A percentile compares a stretch with the other conserved stretches of the same genome.
These are phyloP conservation scores for Nemania sp. DNA, from an alignment of 2,329 filamentous ascomycete genomes.

Conservation along the genomic window DNA sequence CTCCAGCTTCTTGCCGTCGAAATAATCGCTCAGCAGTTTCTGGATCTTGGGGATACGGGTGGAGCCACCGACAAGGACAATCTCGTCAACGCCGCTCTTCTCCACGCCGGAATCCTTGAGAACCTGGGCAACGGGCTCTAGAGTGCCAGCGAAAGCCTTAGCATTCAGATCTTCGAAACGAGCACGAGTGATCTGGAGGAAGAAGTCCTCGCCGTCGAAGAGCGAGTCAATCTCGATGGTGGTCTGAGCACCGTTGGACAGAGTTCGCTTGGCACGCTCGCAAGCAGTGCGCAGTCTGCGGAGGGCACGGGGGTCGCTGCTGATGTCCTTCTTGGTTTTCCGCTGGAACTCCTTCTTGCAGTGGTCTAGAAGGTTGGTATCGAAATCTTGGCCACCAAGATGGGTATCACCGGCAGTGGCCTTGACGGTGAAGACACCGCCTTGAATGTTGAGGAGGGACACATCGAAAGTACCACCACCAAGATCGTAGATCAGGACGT, in stretches of 20 bases:
- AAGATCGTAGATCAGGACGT: conserved; percentile 99
- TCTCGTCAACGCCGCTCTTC: conserved; percentile 94
- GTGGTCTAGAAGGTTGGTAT: conserved; percentile 92
- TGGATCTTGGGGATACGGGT: conserved; percentile 99
- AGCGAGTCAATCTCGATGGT: conserved; percentile 98
- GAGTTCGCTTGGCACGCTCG: conserved; percentile 98
- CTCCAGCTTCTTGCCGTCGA: conserved; percentile 99
- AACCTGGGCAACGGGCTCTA: conserved; percentile 95
- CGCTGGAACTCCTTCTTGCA: conserved; percentile 93
- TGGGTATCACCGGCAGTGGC: conserved; percentile 97
- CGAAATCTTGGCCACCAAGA: conserved; percentile 94
- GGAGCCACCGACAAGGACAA: conserved; percentile 97
- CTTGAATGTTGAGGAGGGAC: conserved; percentile 96
- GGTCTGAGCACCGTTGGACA: conserved; percentile 96
- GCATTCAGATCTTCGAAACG: conserved; percentile 98
- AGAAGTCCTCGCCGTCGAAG: conserved; percentile 97
- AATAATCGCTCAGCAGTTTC: conserved; percentile 98
- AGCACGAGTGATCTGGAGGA: conserved; percentile 94
- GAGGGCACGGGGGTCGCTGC: conserved; percentile 81
- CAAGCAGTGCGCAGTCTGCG: conserved; percentile 96
- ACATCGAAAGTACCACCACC: conserved; percentile 99
- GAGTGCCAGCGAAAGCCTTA: conserved; percentile 90
- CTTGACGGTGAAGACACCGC: conserved; percentile 99
- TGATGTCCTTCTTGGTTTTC: conserved; percentile 67
- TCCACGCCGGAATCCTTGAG: conserved; percentile 88